Evolutionary conservation across 176 grass and related monocot species (phyloP).

Genomic region (Triticum turgidum): DNA sequence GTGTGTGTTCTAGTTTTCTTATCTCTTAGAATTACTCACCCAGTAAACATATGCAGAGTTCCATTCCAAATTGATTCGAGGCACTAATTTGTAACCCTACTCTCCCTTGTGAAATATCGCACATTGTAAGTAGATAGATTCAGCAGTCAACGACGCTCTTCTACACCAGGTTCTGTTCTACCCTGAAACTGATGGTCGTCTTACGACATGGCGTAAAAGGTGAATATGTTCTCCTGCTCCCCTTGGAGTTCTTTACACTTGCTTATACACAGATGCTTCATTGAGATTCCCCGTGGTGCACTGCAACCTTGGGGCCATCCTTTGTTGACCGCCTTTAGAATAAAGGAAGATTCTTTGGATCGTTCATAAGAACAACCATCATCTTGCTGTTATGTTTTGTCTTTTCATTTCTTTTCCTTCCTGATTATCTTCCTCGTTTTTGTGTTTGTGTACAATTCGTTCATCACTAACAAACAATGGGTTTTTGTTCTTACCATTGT

Average conservation of each 20-base stretch:
- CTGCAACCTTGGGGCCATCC: not conserved
- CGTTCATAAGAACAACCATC: not conserved
- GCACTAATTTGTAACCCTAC: not conserved
- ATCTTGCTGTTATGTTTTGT: not conserved
- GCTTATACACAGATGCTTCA: slow-evolving; percentile 20
- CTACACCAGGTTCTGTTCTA: slow-evolving; percentile 19
- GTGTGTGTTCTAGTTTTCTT: not conserved
- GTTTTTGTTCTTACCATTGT: not conserved
- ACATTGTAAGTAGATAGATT: not conserved
- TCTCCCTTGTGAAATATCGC: slow-evolving; percentile 4
- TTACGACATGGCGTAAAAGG: slow-evolving; percentile 21
- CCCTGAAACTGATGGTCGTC: not conserved
- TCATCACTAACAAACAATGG: not conserved
- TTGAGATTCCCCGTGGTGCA: slow-evolving; percentile 1
- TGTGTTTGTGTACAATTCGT: not conserved
- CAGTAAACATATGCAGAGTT: not conserved
- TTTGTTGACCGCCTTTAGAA: slow-evolving; percentile 6
- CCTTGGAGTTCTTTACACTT: slow-evolving; percentile 22
- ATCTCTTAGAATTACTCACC: not conserved
- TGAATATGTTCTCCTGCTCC: not conserved
- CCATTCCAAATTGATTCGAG: not conserved
- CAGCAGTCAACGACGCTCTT: not conserved
- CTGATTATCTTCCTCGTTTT: not conserved
- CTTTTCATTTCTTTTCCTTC: not conserved
- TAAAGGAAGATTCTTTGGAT: not conserved